Evolutionary conservation across 768 basidiomycete genomes (phyloP).

Genomic region (Suillus cothurnatus): DNA sequence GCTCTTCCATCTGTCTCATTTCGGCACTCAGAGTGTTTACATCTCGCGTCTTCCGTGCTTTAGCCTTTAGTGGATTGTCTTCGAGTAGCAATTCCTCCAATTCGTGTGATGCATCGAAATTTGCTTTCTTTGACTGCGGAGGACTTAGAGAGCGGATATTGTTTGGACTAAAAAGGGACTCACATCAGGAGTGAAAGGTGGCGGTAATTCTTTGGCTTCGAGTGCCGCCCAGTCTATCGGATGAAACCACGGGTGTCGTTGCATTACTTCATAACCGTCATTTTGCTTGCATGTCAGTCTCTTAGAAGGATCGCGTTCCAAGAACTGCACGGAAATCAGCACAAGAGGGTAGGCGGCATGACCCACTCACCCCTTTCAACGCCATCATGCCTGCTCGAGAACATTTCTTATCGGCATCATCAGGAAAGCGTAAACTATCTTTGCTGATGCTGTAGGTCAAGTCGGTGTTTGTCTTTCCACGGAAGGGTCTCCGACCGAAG

Average conservation of each 20-base stretch:
- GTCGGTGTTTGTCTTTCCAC: constrained; percentile 91
- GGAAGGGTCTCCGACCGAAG: constrained; percentile 89
- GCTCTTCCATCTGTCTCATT: constrained; percentile 98
- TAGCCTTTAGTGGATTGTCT: constrained; percentile 95
- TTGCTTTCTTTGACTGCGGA: constrained; percentile 92
- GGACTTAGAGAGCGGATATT: not conserved
- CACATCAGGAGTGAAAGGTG: constrained; percentile 92
- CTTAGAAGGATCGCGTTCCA: constrained; percentile 82
- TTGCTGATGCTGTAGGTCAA: constrained; percentile 91
- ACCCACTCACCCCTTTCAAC: constrained; percentile 68
- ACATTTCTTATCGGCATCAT: constrained; percentile 81
- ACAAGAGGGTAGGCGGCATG: constrained; percentile 13
- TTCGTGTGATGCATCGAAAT: constrained; percentile 98
- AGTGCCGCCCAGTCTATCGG: constrained; percentile 89
- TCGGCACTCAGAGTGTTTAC: constrained; percentile 78
- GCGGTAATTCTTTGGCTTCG: constrained; percentile 69
- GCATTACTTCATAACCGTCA: constrained; percentile 80
- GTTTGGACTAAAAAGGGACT: constrained; percentile 13
- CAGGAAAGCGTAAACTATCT: constrained; percentile 87
- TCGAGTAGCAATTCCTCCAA: constrained; percentile 94
- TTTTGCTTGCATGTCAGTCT: constrained; percentile 84
- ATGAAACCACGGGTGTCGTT: constrained; percentile 83
- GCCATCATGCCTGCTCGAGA: constrained; percentile 77
- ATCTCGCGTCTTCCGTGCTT: constrained; percentile 89
- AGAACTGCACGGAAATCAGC: constrained; percentile 52